Percentiles rank a stretch among this genome's conserved stretches.
Evolutionary conservation across 2,329 filamentous ascomycete species (phyloP).

Genomic region (Exophiala dermatitidis): DNA sequence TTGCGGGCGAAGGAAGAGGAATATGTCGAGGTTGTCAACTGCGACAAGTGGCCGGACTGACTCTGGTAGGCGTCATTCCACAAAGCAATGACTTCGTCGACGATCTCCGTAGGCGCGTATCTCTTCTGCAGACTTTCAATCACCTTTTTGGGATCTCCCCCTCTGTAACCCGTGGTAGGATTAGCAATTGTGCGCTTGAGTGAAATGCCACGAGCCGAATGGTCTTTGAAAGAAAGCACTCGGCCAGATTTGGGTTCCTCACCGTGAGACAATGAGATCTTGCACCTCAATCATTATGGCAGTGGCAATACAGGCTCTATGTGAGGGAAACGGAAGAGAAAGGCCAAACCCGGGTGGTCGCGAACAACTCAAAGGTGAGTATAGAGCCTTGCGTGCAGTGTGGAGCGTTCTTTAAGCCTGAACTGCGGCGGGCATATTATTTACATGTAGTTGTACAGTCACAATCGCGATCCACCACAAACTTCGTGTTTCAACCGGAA

Average conservation of each 20-base stretch:
- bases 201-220: neutral
- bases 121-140: constrained; percentile 83
- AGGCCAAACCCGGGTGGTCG: too few species aligned
- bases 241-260: neutral
- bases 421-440: too few species aligned
- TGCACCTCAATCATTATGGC: constrained; percentile 62
- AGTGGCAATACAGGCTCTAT: neutral
- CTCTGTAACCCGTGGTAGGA: constrained; percentile 39
- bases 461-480: too few species aligned
- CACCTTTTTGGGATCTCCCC: constrained; percentile 85
- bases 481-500: too few species aligned
- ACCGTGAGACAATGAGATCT: constrained; percentile 69
- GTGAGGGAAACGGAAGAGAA: neutral
- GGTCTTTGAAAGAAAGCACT: too few species aligned
- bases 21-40: too few species aligned
- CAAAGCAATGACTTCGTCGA: constrained; percentile 72
- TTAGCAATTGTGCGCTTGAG: too few species aligned
- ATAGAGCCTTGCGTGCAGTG: too few species aligned
- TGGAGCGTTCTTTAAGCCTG: too few species aligned
- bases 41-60: neutral
- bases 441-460: too few species aligned
- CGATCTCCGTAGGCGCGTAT: constrained; percentile 69
- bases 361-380: too few species aligned
- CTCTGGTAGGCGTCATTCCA: constrained; percentile 26
- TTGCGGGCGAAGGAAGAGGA: too few species aligned